Conservation (phyloP, 176 grass and related monocot genomes). For the Pharus latifolius region DNA sequence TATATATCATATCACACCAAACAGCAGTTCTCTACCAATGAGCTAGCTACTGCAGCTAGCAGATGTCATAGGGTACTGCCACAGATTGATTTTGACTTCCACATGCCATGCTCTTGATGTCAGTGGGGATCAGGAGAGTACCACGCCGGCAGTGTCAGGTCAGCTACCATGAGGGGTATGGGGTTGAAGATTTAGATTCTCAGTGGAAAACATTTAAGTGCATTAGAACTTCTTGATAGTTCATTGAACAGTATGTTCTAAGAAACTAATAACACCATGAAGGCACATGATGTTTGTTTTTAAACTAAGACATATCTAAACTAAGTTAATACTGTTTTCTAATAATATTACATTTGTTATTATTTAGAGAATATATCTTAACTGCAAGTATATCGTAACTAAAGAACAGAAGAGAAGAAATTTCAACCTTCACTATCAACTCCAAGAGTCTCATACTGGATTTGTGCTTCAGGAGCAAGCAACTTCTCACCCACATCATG, state of each 20-base stretch:
- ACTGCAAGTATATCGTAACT: neutral
- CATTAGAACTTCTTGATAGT: neutral
- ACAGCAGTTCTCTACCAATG: neutral
- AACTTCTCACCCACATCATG: slow-evolving; percentile 17
- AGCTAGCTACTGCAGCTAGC: neutral
- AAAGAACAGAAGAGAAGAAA: neutral
- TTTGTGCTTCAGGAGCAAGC: neutral
- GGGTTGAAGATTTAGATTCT: neutral
- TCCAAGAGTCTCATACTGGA: slow-evolving; percentile 42
- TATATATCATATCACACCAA: neutral
- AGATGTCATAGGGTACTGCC: neutral
- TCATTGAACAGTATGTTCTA: neutral
- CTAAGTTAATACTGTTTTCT: neutral
- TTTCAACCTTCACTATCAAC: slow-evolving; percentile 29
- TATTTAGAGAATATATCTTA: neutral
- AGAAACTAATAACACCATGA: neutral
- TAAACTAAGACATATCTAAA: neutral
- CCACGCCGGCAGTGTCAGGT: neutral
- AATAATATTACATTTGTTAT: neutral
- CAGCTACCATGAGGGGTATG: neutral
- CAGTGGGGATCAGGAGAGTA: no score
- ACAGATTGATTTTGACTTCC: neutral
- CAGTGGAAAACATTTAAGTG: neutral
- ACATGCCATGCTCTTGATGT: neutral
- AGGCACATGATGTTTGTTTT: neutral